Conservation (phyloP, 2,329 filamentous ascomycete genomes). For the Camptophora hylomeconis region DNA sequence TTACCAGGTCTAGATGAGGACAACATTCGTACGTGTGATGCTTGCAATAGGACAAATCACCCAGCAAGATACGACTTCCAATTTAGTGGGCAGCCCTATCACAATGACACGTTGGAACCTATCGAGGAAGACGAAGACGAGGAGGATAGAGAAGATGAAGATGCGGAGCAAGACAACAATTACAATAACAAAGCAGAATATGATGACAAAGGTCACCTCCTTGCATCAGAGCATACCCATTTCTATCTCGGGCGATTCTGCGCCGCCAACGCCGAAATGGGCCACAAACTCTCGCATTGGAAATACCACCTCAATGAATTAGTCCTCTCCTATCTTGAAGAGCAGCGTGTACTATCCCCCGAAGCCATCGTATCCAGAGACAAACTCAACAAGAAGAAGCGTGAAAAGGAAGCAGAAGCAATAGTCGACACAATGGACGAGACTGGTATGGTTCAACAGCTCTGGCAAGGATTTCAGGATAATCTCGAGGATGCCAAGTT, state of each 20-base stretch:
- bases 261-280: constrained; percentile 52
- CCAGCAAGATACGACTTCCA: constrained; percentile 51
- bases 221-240: constrained; percentile 32
- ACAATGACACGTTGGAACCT: constrained; percentile 51
- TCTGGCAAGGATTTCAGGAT: constrained; percentile 54
- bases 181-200: constrained; percentile 27
- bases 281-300: constrained; percentile 65
- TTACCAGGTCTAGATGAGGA: constrained; percentile 11
- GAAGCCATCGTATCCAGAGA: constrained; percentile 49
- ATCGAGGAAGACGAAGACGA: constrained; percentile 33
- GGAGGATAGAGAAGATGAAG: constrained; percentile 27
- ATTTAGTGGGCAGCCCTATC: constrained; percentile 54
- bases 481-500: constrained; percentile 47
- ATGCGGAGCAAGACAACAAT: constrained; percentile 23
- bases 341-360: constrained; percentile 44
- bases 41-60: constrained; percentile 58
- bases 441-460: constrained; percentile 42
- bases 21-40: constrained; percentile 41
- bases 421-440: constrained; percentile 53
- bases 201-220: constrained; percentile 34
- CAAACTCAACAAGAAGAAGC: constrained; percentile 46
- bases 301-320: constrained; percentile 59
- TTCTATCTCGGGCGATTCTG: constrained; percentile 47
- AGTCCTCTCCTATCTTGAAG: constrained; percentile 50
- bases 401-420: constrained; percentile 46